Conservation (phyloP, 2,329 filamentous ascomycete species). For the Aspergillus ruber region DNA sequence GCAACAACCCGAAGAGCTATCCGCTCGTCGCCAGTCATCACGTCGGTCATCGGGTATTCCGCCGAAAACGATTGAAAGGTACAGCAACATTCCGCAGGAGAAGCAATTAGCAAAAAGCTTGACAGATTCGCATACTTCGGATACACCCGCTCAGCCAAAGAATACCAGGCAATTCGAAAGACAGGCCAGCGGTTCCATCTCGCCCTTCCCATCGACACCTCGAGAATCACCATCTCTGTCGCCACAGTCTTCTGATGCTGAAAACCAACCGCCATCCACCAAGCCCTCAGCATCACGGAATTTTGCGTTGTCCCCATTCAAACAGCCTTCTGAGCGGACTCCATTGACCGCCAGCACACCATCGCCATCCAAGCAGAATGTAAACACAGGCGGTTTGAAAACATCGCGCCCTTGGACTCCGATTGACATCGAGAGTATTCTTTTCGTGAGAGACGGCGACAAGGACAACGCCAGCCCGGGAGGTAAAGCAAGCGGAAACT, state of each 20-base stretch:
- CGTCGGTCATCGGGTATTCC: constrained; percentile 23
- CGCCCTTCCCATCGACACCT: constrained; percentile 29
- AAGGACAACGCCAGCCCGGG: constrained; percentile 47
- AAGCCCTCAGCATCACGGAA: constrained; percentile 46
- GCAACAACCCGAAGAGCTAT: constrained; percentile 9
- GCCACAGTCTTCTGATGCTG: constrained; percentile 70
- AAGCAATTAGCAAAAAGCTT: constrained; percentile 28
- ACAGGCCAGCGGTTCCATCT: constrained; percentile 12
- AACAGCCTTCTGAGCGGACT: constrained; percentile 31
- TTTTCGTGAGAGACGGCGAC: constrained; percentile 28
- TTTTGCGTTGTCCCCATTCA: constrained; percentile 27
- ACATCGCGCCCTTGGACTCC: constrained; percentile 61
- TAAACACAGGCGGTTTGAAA: constrained; percentile 47
- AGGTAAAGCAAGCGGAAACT: constrained; percentile 50
- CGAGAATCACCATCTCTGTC: constrained; percentile 56
- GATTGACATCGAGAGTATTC: constrained; percentile 66
- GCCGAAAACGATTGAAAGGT: constrained; percentile 31
- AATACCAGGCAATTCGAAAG: constrained; percentile 8
- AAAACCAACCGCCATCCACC: constrained; percentile 70
- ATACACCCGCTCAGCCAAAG: constrained; percentile 6
- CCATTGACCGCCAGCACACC: constrained; percentile 40
- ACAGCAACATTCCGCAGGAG: constrained; percentile 32
- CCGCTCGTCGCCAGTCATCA: constrained; percentile 6
- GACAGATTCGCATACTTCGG: constrained; percentile 18
- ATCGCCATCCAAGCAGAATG: constrained; percentile 59